A percentile compares a stretch with the other conserved stretches of the same genome.
Evolutionary conservation across 441 rosid genomes (phyloP).

Genomic region (Gossypium trilobum): DNA sequence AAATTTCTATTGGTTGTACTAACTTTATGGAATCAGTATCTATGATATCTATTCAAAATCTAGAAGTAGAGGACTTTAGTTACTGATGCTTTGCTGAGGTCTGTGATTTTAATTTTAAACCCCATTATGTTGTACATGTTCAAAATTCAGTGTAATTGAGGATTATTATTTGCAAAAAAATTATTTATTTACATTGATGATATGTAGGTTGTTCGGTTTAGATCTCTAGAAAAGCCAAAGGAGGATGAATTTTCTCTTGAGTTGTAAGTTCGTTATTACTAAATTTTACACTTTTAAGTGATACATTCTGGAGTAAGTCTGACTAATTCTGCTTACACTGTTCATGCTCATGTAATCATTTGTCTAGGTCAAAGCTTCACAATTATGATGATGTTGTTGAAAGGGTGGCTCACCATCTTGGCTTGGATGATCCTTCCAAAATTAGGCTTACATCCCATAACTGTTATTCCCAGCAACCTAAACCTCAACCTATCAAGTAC

Average conservation of each 20-base stretch:
- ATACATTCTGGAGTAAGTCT: constrained; percentile 4
- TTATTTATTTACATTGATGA: constrained; percentile 4
- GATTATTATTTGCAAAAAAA: neutral
- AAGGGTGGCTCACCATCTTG: constrained; percentile 47
- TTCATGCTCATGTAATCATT: constrained; percentile 7
- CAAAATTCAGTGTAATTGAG: neutral
- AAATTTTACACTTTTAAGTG: neutral
- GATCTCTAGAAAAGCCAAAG: constrained; percentile 66
- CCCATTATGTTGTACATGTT: neutral
- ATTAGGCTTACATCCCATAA: constrained; percentile 68
- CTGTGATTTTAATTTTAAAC: neutral
- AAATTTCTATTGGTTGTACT: neutral
- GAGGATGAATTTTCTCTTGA: constrained; percentile 63
- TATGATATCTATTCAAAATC: neutral
- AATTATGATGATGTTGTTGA: constrained; percentile 70
- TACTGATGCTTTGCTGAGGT: neutral
- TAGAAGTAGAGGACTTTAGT: neutral
- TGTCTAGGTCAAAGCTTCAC: constrained; percentile 53
- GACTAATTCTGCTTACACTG: neutral
- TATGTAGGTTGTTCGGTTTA: constrained; percentile 53
- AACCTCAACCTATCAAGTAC: constrained; percentile 68
- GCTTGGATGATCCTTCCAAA: constrained; percentile 63
- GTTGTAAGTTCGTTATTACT: constrained; percentile 40
- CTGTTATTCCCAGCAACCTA: constrained; percentile 73
- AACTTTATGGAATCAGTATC: neutral